A percentile compares a stretch with the other conserved stretches of the same genome.
Conservation (phyloP, 2,329 filamentous ascomycete species). For the Hysterium pulicare region DNA sequence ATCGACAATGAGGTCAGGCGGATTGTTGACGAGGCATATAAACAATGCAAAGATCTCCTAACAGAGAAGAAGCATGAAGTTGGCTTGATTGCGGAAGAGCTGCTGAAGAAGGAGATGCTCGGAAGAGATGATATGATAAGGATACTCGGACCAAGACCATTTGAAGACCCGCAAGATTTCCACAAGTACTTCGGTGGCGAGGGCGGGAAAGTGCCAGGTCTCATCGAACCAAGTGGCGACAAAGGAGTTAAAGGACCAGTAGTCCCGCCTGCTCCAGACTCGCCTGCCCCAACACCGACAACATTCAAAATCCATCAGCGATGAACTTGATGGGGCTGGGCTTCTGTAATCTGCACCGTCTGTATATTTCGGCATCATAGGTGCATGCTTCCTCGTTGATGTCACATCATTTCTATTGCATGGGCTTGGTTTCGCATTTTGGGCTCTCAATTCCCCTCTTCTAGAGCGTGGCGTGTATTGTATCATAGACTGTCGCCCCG, state of each 20-base stretch:
- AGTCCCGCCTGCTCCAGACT: conserved; percentile 21
- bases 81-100: conserved; percentile 85
- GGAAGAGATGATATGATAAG: conserved; percentile 89
- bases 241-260: conserved; percentile 33
- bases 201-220: conserved; percentile 30
- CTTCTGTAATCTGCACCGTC: not conserved
- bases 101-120: conserved; percentile 87
- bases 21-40: conserved; percentile 89
- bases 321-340: not conserved
- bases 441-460: not conserved
- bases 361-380: too few species aligned
- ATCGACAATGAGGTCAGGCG: conserved; percentile 90
- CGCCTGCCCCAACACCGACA: not conserved
- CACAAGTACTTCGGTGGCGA: conserved; percentile 76
- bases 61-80: conserved; percentile 84
- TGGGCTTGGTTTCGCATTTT: not conserved
- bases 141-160: conserved; percentile 79
- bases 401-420: not conserved
- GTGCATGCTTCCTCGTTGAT: not conserved
- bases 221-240: conserved; percentile 30
- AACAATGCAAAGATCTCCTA: conserved; percentile 81
- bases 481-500: not conserved
- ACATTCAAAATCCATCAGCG: not conserved
- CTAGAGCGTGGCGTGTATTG: not conserved
- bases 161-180: conserved; percentile 83